phyloP scores from a whole-genome alignment of 257 asterid genomes.

The Lycium barbarum region DNA sequence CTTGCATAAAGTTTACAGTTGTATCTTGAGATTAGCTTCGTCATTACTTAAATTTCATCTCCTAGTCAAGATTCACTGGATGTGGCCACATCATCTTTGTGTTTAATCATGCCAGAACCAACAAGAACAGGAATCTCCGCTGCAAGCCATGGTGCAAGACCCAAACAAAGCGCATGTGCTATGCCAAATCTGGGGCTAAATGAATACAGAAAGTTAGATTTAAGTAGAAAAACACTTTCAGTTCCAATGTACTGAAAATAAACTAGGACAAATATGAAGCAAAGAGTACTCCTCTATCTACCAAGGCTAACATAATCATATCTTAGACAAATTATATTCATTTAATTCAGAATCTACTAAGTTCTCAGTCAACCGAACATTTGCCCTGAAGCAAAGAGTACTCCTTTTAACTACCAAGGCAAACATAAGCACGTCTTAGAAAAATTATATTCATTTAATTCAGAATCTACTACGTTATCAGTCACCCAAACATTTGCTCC shows the following conservation, averaged over 20 bases:
- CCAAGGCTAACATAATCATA: background rate
- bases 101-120: conserved; percentile 95
- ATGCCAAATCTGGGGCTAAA: conserved; percentile 92
- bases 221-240: conserved; percentile 21
- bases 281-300: background rate
- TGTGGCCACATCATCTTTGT: conserved; percentile 79
- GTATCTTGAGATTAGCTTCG: background rate
- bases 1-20: conserved; percentile 27
- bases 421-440: background rate
- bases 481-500: background rate
- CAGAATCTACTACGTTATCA: background rate
- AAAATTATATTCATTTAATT: background rate
- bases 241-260: background rate
- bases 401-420: background rate
- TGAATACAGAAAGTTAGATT: background rate
- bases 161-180: conserved; percentile 93
- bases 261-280: background rate
- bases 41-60: background rate
- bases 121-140: conserved; percentile 92
- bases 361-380: background rate
- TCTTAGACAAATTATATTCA: background rate
- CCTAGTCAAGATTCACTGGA: conserved; percentile 57
- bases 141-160: conserved; percentile 97
- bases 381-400: background rate
- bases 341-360: background rate